Evolutionary conservation across 163 green algal genomes (phyloP), one percentile per base, ranked within the genome.

Genomic region (Chlamydomonas reinhardtii): DNA sequence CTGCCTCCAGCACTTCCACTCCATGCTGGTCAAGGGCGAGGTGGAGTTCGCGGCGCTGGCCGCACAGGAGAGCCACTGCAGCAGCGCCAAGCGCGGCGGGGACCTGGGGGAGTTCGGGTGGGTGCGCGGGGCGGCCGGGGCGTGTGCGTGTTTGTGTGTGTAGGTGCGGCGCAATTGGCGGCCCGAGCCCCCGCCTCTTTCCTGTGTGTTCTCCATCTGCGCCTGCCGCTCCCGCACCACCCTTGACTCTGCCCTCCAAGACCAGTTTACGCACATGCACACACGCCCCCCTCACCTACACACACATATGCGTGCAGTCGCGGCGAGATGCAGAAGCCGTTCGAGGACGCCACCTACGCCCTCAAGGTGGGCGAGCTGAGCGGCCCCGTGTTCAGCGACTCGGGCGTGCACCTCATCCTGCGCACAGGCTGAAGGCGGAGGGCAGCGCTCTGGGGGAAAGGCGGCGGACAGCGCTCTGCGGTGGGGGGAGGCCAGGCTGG

Each of bases 351-450:
- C 16, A 88, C 91, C 0, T 95, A 91, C 82, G 88, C 89, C 2
- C 87, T 96, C 65, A 89, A 91, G 73, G 90, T 92, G 65, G 92
- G 92, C 0, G 91, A 98, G 91, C 86, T 98, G 31, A 97, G 92
- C 62, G 84, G 90, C 31, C 96, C 95, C 19, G 92, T 98, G 12
- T 94, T 94, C 83, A 89, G 89, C 25, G 96, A 97, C 88, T 96
- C 91, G n/a, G 96, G 96, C 0, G 94, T 97, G 20, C 96, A 99
- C 74, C 89, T 98, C 52, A 98, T 98, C 74, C 73, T 98, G 70
- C 85, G 96, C 16, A 98, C 95, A 22, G 95, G 54, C 16, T 98
- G 71, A 91, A 39, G 16, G 69, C 22, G 0, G 35, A 48, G 39
- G 39, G 39, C 39, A 8, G 39, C 39, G 39, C n/a, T n/a, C n/a